These are phyloP conservation scores for Casaregolazyma lundiana DNA, from an alignment of 1,139 yeast species.

Conservation along the genomic window DNA sequence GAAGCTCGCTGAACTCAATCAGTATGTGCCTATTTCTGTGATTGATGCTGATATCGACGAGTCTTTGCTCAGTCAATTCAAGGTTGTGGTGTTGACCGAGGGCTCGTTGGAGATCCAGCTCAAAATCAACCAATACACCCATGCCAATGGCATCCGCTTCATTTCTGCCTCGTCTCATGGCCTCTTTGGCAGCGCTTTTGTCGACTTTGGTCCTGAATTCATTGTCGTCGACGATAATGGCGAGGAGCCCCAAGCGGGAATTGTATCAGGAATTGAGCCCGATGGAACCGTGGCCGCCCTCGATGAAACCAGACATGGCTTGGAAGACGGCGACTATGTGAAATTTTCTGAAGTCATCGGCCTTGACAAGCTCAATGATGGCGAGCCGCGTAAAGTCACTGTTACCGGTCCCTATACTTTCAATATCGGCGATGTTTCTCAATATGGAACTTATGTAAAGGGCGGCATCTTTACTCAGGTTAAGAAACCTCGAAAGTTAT, in stretches of 20 bases:
- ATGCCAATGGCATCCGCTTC: constrained; percentile 66
- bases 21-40: constrained; percentile 83
- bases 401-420: constrained; percentile 94
- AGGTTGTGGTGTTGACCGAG: constrained; percentile 81
- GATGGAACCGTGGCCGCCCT: constrained; percentile 90
- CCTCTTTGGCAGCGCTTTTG: constrained; percentile 81
- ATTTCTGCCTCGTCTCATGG: constrained; percentile 83
- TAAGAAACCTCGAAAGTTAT: constrained; percentile 64
- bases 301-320: constrained; percentile 88
- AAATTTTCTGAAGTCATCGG: constrained; percentile 87
- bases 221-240: constrained; percentile 83
- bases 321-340: constrained; percentile 88
- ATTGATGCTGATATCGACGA: constrained; percentile 45
- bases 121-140: constrained; percentile 70
- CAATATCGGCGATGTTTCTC: constrained; percentile 51
- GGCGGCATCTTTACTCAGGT: constrained; percentile 95
- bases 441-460: constrained; percentile 62
- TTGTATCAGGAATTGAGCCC: constrained; percentile 80
- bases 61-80: constrained; percentile 50
- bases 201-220: constrained; percentile 82
- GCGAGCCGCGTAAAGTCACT: constrained; percentile 65
- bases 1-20: constrained; percentile 74
- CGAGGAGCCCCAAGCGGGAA: constrained; percentile 85
- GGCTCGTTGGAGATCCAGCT: constrained; percentile 71
- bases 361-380: constrained; percentile 57